phyloP scores from a whole-genome alignment of 2,329 filamentous ascomycete genomes.

The Bipolaris cookei region DNA sequence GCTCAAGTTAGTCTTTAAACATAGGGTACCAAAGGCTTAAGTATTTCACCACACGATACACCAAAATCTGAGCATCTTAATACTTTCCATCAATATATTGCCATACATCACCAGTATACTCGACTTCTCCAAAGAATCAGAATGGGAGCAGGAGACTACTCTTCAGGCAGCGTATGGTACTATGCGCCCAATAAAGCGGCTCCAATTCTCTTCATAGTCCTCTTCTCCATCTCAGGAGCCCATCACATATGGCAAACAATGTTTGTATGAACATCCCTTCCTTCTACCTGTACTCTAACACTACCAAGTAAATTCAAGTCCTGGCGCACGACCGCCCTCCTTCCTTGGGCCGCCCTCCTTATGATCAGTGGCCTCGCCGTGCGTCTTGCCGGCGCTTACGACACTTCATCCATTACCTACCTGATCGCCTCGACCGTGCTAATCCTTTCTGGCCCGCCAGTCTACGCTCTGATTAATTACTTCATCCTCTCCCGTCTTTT shows the following conservation, averaged over 20 bases:
- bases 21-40: neutral
- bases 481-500: conserved; percentile 65
- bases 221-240: conserved; percentile 56
- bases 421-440: conserved; percentile 52
- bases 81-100: no score
- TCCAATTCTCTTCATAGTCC: conserved; percentile 60
- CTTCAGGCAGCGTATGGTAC: conserved; percentile 45
- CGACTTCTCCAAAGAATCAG: conserved; percentile 3
- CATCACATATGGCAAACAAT: conserved; percentile 62
- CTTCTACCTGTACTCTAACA: neutral
- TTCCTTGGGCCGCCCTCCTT: conserved; percentile 61
- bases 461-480: conserved; percentile 68
- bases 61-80: neutral
- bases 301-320: conserved; percentile 59
- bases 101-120: neutral
- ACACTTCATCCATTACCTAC: conserved; percentile 54
- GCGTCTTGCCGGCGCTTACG: conserved; percentile 60
- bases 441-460: conserved; percentile 55
- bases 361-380: conserved; percentile 64
- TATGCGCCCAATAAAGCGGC: conserved; percentile 63
- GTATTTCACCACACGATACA: neutral
- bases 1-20: no score
- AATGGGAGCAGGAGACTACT: conserved; percentile 45
- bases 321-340: conserved; percentile 62
- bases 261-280: conserved; percentile 50